These are phyloP conservation scores for Myriosclerotinia scirpicola DNA, from an alignment of 2,329 filamentous ascomycete genomes.

Conservation along the genomic window DNA sequence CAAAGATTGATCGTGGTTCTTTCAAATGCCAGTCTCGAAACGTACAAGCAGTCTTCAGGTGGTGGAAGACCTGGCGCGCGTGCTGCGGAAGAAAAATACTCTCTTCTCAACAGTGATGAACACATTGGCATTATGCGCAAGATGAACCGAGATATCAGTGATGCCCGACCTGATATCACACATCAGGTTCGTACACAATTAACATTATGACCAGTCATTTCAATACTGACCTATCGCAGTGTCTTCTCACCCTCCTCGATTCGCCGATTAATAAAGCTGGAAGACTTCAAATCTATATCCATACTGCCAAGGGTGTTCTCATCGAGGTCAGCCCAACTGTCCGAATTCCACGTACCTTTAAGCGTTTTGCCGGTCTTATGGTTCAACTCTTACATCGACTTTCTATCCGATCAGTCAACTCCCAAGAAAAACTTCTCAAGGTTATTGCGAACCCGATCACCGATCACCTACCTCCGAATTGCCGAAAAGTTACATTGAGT, in stretches of 20 bases:
- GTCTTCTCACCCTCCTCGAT: slow-evolving; percentile 92
- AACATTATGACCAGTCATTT: slow-evolving; percentile 29
- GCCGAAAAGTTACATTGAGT: slow-evolving; percentile 94
- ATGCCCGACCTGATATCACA: slow-evolving; percentile 95
- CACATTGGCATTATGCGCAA: slow-evolving; percentile 99
- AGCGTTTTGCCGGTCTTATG: slow-evolving; percentile 98
- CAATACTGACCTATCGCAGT: slow-evolving; percentile 55
- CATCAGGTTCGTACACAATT: slow-evolving; percentile 72
- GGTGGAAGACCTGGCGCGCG: slow-evolving; percentile 62
- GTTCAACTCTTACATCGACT: slow-evolving; percentile 94
- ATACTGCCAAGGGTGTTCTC: slow-evolving; percentile 93
- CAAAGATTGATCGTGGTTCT: slow-evolving; percentile 92
- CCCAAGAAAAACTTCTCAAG: slow-evolving; percentile 93
- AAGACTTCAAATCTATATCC: slow-evolving; percentile 96
- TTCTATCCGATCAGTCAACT: slow-evolving; percentile 94
- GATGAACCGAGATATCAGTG: slow-evolving; percentile 98
- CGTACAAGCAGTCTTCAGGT: slow-evolving; percentile 85
- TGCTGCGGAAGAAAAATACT: slow-evolving; percentile 82
- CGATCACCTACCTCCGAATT: slow-evolving; percentile 93
- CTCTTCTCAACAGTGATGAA: slow-evolving; percentile 96
- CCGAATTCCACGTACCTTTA: slow-evolving; percentile 96
- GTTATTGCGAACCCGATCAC: slow-evolving; percentile 99
- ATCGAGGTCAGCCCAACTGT: slow-evolving; percentile 99
- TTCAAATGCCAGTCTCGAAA: slow-evolving; percentile 95
- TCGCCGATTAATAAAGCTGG: slow-evolving; percentile 99